Evolutionary conservation across 148 eudicot genomes (phyloP).

Genomic region (Camellia sinensis): DNA sequence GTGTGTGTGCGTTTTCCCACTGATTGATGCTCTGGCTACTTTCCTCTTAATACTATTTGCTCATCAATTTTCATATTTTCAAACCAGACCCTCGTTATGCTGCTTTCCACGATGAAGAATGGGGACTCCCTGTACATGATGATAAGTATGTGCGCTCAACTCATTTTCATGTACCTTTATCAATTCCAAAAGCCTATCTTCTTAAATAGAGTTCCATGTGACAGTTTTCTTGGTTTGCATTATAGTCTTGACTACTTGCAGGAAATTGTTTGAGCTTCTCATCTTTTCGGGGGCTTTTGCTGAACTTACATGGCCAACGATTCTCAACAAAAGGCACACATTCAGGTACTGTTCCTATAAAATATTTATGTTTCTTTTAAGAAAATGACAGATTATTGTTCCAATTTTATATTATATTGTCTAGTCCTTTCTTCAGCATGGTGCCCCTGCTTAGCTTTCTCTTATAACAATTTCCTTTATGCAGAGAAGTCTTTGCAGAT

Average conservation of each 20-base stretch:
- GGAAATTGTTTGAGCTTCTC: constrained; percentile 32
- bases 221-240: constrained; percentile 7
- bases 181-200: not conserved
- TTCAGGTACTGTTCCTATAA: constrained; percentile 22
- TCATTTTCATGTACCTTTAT: constrained; percentile 5
- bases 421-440: not conserved
- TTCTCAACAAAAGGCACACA: constrained; percentile 23
- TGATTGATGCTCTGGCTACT: not conserved
- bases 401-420: not conserved
- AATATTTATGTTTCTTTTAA: not conserved
- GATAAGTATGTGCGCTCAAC: constrained; percentile 27
- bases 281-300: constrained; percentile 34
- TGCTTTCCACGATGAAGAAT: constrained; percentile 41
- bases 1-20: too few relatives aligned
- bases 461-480: constrained; percentile 2
- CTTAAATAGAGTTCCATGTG: not conserved
- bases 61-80: not conserved
- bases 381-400: not conserved
- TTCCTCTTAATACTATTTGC: constrained; percentile 1
- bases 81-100: constrained; percentile 31
- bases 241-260: constrained; percentile 6
- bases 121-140: constrained; percentile 41
- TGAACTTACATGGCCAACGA: constrained; percentile 33
- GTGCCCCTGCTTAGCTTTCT: not conserved
- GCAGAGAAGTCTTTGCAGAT: constrained; percentile 37